Evolutionary conservation across 2,329 filamentous ascomycete species (phyloP), one percentile per base, ranked within the genome.

Genomic region (Neofusicoccum umdonicola): DNA sequence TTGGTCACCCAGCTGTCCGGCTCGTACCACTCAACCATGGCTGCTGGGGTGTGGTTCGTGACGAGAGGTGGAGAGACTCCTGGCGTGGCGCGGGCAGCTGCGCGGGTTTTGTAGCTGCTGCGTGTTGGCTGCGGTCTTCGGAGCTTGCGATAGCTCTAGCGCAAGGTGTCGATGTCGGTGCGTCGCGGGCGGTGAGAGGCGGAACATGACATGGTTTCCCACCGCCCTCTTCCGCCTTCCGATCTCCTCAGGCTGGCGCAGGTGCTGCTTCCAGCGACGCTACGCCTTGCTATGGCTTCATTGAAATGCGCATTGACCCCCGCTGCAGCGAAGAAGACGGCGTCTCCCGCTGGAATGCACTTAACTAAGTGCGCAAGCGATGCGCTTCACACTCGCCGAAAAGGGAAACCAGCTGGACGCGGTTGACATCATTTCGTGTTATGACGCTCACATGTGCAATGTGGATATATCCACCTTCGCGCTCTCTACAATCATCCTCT

Each of bases 1-100:
- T 77, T 79, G 15, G 81, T 82, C 50, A 80, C 74, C 79, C 79
- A 83, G 63, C 63, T 65, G 63, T 65, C 63, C n/a, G 54, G 54
- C 22, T 65, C 63, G 31, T 65, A 51, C 63, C 63, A 65, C 35
- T 56, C 62, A n/a, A 54, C 63, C 63, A 65, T 65, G 34, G 56
- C 39, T 34, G 39, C 39, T 22, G 17, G 31, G 31, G 56, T n/a
- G 12, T 5, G 27, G 41, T 34, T 35, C n/a, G 41, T 35, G 41
- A 39, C 39, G 56, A 47, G 56, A 39, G 56, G n/a, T 37, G 56
- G 56, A 19, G 27, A 27, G 31, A 39, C 27, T 34, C n/a, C n/a
- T 11, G 13, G 12, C 9, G 50, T 17, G 9, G 50, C 31, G 27
- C 27, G 27, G 27, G 27, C 27, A 31, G 17, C 27, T 22, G 11